Percentiles rank a stretch among this genome's conserved stretches.
Conservation (phyloP, 192 early-diverging fungal species). For the Podila horticola region DNA sequence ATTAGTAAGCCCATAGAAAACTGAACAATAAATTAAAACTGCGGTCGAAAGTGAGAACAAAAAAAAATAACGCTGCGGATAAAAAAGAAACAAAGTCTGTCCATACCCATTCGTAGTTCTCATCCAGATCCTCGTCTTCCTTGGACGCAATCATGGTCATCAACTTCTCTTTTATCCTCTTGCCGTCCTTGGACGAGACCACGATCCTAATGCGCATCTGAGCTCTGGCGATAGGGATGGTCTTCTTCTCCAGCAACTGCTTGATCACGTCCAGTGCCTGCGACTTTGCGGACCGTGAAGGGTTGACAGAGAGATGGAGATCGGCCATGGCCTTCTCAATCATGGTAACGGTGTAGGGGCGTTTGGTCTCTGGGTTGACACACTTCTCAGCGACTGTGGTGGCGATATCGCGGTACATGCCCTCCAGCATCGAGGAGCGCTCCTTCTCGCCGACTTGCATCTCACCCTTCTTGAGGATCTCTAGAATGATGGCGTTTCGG, state of each 20-base stretch:
- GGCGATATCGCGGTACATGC: constrained; percentile 91
- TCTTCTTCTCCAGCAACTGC: constrained; percentile 87
- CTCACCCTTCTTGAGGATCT: constrained; percentile 96
- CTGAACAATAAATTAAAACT: background rate
- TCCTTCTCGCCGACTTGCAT: constrained; percentile 98
- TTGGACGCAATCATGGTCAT: constrained; percentile 66
- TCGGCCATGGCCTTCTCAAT: constrained; percentile 98
- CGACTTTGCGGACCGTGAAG: constrained; percentile 88
- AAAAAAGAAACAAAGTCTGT: background rate
- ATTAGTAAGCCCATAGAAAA: background rate
- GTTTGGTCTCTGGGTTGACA: constrained; percentile 94
- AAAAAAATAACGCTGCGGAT: constrained; percentile 6
- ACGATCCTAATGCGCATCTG: constrained; percentile 92
- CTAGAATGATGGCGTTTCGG: constrained; percentile 79
- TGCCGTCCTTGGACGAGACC: constrained; percentile 86
- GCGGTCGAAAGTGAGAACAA: background rate
- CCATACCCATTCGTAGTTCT: constrained; percentile 86
- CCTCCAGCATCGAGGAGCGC: constrained; percentile 84
- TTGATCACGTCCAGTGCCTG: constrained; percentile 96
- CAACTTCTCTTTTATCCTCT: constrained; percentile 85
- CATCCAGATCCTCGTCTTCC: constrained; percentile 82
- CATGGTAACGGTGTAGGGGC: constrained; percentile 97
- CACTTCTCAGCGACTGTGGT: constrained; percentile 96
- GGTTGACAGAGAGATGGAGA: constrained; percentile 91
- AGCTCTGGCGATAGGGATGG: constrained; percentile 93